Conservation (phyloP, 2,329 filamentous ascomycete species). For the Diaporthe aspalathi region DNA sequence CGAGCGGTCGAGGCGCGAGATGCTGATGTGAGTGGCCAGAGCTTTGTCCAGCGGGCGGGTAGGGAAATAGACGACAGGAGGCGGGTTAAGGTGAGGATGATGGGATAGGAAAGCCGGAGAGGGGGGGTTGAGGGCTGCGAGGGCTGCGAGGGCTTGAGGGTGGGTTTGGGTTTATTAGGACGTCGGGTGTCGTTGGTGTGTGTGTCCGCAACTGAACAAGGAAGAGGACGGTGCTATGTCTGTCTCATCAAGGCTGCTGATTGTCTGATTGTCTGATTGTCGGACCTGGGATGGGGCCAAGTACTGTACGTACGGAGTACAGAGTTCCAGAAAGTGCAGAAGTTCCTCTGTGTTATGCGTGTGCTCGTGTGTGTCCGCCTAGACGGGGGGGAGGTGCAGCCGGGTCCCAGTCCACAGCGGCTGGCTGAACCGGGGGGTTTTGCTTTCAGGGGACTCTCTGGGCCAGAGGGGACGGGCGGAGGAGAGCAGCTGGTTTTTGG, state of each 20-base stretch:
- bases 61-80: constrained; percentile 45
- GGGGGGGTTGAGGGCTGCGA: background rate
- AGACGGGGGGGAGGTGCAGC: background rate
- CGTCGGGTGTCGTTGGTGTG: background rate
- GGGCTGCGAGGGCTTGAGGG: background rate
- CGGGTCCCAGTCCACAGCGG: background rate
- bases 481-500: background rate
- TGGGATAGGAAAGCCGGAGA: background rate
- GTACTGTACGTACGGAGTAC: constrained; percentile 10
- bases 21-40: constrained; percentile 52
- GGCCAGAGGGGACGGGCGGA: constrained; percentile 12
- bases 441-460: constrained; percentile 33
- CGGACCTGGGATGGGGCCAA: constrained; percentile 14
- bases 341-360: background rate
- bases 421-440: constrained; percentile 24
- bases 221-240: background rate
- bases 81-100: background rate
- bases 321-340: constrained; percentile 8
- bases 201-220: background rate
- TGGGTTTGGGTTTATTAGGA: background rate
- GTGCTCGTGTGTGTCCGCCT: too few species aligned
- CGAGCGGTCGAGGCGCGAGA: constrained; percentile 45
- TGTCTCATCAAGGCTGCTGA: constrained; percentile 5
- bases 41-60: constrained; percentile 50
- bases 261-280: background rate